Evolutionary conservation across 495 filamentous ascomycete species (phyloP).

Genomic region (Penicillium nucicola): DNA sequence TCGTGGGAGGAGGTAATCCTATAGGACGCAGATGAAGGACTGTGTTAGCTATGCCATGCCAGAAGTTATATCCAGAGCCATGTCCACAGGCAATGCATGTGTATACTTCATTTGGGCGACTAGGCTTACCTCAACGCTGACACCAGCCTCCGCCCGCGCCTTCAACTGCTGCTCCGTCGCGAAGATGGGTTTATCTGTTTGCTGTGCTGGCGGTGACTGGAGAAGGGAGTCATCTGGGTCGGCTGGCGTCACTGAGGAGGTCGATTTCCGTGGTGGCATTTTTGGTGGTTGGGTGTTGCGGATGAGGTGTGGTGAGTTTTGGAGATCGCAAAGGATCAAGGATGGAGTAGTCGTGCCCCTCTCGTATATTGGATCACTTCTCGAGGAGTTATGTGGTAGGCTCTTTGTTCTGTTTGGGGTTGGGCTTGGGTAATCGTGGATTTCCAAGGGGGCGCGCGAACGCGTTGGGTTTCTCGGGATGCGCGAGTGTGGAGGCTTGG

Average conservation of each 20-base stretch:
- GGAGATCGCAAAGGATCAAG: neutral
- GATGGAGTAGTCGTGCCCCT: neutral
- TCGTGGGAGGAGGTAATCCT: slow-evolving; percentile 91
- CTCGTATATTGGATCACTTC: neutral
- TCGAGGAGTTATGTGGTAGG: neutral
- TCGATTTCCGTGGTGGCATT: slow-evolving; percentile 40
- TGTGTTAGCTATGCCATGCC: neutral
- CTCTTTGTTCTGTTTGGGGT: neutral
- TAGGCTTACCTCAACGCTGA: slow-evolving; percentile 41
- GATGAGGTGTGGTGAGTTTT: neutral
- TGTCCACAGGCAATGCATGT: neutral
- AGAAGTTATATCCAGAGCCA: too few species aligned
- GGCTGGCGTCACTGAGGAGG: slow-evolving; percentile 28
- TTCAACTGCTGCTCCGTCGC: slow-evolving; percentile 48
- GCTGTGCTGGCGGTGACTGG: slow-evolving; percentile 15
- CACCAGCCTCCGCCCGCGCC: slow-evolving; percentile 40
- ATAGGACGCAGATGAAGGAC: neutral
- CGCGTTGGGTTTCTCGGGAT: slow-evolving; percentile 10
- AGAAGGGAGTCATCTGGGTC: slow-evolving; percentile 20
- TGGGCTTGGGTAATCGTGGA: neutral
- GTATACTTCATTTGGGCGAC: neutral
- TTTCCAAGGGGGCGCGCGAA: slow-evolving; percentile 22
- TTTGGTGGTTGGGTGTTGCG: slow-evolving; percentile 1
- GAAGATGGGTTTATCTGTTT: slow-evolving; percentile 28
- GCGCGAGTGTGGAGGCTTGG: slow-evolving; percentile 15